A percentile compares a stretch with the other conserved stretches of the same genome.
Conservation (phyloP, 2,329 filamentous ascomycete genomes). For the Sporothrix brasiliensis region DNA sequence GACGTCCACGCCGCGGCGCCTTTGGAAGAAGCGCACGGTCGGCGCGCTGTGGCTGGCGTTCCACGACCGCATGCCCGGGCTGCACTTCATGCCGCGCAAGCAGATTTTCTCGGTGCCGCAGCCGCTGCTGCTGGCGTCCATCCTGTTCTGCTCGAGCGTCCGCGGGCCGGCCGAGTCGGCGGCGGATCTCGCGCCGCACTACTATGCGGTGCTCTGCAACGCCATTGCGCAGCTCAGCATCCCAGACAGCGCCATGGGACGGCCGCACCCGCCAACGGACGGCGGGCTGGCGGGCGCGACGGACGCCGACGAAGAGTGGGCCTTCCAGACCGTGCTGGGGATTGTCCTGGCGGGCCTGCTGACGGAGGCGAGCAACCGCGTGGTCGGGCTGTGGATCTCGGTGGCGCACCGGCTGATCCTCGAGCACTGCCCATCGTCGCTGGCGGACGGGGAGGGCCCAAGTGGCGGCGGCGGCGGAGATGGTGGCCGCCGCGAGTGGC, state of each 20-base stretch:
- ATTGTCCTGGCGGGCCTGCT: slow-evolving; percentile 35
- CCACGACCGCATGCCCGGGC: slow-evolving; percentile 49
- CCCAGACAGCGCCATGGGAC: slow-evolving; percentile 32
- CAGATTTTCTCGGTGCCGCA: slow-evolving; percentile 49
- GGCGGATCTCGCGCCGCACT: slow-evolving; percentile 33
- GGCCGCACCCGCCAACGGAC: neutral
- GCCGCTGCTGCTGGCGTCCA: slow-evolving; percentile 49
- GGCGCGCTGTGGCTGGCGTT: slow-evolving; percentile 39
- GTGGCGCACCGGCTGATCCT: slow-evolving; percentile 35
- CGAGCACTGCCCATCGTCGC: slow-evolving; percentile 32
- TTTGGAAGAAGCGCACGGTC: slow-evolving; percentile 32
- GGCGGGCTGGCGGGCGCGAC: too few relatives aligned
- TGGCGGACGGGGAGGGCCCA: neutral
- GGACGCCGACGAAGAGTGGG: slow-evolving; percentile 34
- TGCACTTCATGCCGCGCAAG: slow-evolving; percentile 51
- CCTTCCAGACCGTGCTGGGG: slow-evolving; percentile 35
- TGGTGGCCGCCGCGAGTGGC: slow-evolving; percentile 30
- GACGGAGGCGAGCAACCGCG: slow-evolving; percentile 31
- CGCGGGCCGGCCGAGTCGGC: slow-evolving; percentile 31
- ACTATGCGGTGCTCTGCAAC: slow-evolving; percentile 34
- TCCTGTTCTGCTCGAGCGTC: slow-evolving; percentile 47
- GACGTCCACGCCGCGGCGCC: neutral
- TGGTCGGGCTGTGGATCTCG: slow-evolving; percentile 34
- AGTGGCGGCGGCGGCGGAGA: neutral
- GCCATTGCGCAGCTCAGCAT: slow-evolving; percentile 35